Base-by-base conservation (phyloP, 768 basidiomycete genomes). In the Hygrophoropsis aurantiaca region DNA sequence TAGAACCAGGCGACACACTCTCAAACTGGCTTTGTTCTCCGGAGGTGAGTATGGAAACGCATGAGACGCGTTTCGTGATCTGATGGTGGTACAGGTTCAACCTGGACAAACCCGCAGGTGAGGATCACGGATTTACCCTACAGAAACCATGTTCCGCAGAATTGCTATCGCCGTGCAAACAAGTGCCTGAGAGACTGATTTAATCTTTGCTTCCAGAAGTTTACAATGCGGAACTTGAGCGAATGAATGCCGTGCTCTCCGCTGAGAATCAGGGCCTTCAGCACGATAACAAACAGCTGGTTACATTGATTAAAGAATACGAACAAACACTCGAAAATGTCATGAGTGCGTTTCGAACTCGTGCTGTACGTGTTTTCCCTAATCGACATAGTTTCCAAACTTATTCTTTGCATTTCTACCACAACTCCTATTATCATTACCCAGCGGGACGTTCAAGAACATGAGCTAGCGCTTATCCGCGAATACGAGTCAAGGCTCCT, bases 281-380 rank as follows among this genome's bases (percentile, higher is more conserved):
- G 58, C 81, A 95, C 56, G 97, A 98, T 70, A 99, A 98, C 74
- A 95, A 97, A 63, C 95, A 98, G 57, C 77, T 99, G 25, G 90
- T 86, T 54, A 72, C 78, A 5, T 73, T 99, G 44, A 85, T 98
- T 58, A 94, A 94, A 58, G 97, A 99, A 64, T 98, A 97, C 60
- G 97, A 99, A 64, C 88, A 91, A 60, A 97, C 95, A 1, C 71
- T 99, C 25, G 97, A 99, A 67, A 89, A 79, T 6, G 82, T 98
- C 36, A 99, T 99, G 97, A 81, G 84, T 76, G 59, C 69, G 23
- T 99, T 99, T 69, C 78, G 97, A 47, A 87, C 83, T 48, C 82
- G 90, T 39, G 95, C 97, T 25, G 95, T 97, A 65, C 49, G 90
- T 81, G 40, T 46, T 35, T 18, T 18, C 26, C 21, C 16, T n/a